Conservation (phyloP, 208 protist genomes). For the Acanthamoeba rhysodes region DNA sequence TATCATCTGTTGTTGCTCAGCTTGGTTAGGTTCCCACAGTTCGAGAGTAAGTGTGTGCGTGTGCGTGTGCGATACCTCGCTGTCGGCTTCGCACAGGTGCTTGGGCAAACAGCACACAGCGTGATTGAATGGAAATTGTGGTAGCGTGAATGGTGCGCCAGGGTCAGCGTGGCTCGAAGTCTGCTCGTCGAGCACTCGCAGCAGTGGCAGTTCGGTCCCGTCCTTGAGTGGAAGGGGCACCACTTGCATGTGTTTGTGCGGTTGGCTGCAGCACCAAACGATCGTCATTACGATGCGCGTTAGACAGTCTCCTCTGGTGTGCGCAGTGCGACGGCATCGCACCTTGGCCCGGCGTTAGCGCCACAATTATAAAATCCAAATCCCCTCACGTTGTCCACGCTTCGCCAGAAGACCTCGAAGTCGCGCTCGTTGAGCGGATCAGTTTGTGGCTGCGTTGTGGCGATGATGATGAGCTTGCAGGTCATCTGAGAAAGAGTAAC, state of each 20-base stretch:
- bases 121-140: conserved; percentile 16
- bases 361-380: conserved; percentile 70
- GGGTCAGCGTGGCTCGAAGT: background rate
- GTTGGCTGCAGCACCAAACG: background rate
- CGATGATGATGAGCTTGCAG: background rate
- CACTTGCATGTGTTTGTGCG: conserved; percentile 74
- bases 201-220: background rate
- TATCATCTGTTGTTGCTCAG: background rate
- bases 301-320: background rate
- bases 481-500: background rate
- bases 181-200: background rate
- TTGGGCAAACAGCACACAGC: background rate
- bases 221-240: conserved; percentile 24
- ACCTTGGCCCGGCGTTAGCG: conserved; percentile 37
- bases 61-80: background rate
- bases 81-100: background rate
- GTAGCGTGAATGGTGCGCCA: background rate
- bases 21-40: background rate
- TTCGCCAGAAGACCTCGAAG: conserved; percentile 49
- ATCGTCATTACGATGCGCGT: background rate
- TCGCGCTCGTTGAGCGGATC: background rate
- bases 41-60: background rate
- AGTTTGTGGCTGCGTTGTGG: background rate
- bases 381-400: conserved; percentile 3
- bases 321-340: background rate